Evolutionary conservation across 1,284 basidiomycete genomes (phyloP).

Genomic region (Naganishia sp.): DNA sequence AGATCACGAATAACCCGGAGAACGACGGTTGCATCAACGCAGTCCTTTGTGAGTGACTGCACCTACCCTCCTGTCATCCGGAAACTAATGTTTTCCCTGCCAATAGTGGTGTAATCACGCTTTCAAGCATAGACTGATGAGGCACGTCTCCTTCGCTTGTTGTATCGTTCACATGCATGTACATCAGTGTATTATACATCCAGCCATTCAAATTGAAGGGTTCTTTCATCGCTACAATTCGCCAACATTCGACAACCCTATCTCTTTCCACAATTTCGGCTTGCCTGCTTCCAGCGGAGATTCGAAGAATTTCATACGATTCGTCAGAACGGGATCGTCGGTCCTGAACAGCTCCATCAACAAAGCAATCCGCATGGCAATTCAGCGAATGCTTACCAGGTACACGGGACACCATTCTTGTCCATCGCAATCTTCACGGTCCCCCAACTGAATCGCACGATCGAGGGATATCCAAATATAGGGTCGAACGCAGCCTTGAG

Average conservation of each 20-base stretch:
- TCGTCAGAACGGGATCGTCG: constrained; percentile 65
- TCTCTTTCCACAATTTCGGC: constrained; percentile 69
- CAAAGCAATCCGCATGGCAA: constrained; percentile 41
- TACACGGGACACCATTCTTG: constrained; percentile 70
- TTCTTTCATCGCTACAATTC: constrained; percentile 44
- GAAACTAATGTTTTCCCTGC: background rate
- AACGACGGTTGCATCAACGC: constrained; percentile 96
- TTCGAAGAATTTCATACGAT: constrained; percentile 57
- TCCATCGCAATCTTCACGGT: constrained; percentile 87
- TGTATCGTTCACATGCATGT: constrained; percentile 23
- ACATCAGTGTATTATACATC: constrained; percentile 18
- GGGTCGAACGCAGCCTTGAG: constrained; percentile 74
- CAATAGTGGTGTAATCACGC: constrained; percentile 16
- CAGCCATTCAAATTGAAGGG: background rate
- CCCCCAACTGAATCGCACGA: constrained; percentile 94
- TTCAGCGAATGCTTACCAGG: constrained; percentile 70
- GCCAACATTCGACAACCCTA: constrained; percentile 68
- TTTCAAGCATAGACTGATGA: constrained; percentile 4
- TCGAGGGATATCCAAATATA: constrained; percentile 87
- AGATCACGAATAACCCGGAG: constrained; percentile 95
- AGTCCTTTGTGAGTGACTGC: constrained; percentile 68
- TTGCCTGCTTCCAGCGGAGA: constrained; percentile 66
- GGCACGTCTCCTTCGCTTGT: constrained; percentile 2
- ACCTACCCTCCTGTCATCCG: background rate
- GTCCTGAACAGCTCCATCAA: constrained; percentile 58